A percentile compares a stretch with the other conserved stretches of the same genome.
phyloP scores from a whole-genome alignment of 805 yeast genomes.

The Yarrowia phangngaensis region DNA sequence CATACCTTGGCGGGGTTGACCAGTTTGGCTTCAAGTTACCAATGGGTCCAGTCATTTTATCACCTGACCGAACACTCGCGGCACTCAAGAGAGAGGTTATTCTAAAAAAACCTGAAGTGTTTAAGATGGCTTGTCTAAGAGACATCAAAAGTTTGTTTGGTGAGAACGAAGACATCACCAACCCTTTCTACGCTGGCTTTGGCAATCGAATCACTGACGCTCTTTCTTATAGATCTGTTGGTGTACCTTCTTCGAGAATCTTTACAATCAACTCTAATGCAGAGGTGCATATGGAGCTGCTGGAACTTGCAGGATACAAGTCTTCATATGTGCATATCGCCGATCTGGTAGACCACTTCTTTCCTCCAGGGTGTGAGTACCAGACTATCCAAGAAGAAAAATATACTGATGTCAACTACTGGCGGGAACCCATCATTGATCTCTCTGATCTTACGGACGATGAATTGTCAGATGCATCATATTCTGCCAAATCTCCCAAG shows the following conservation, averaged over 20 bases:
- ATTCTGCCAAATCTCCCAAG: conserved; percentile 7
- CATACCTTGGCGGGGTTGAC: conserved; percentile 69
- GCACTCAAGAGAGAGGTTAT: conserved; percentile 90
- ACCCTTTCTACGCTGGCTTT: conserved; percentile 93
- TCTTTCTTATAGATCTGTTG: conserved; percentile 85
- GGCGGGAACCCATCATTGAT: conserved; percentile 79
- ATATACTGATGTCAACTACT: conserved; percentile 82
- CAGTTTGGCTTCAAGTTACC: conserved; percentile 78
- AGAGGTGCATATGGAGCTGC: conserved; percentile 93
- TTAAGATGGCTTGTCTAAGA: conserved; percentile 92
- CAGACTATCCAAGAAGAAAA: conserved; percentile 49
- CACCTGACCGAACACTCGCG: conserved; percentile 96
- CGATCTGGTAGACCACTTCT: conserved; percentile 93
- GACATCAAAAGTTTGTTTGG: conserved; percentile 66
- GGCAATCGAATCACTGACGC: conserved; percentile 98
- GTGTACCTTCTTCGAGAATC: conserved; percentile 88
- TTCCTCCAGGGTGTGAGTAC: conserved; percentile 67
- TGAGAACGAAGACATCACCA: conserved; percentile 33
- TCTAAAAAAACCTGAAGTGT: conserved; percentile 93
- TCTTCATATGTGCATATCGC: conserved; percentile 85
- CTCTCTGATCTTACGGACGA: conserved; percentile 37
- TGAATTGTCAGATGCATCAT: not conserved
- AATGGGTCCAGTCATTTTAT: conserved; percentile 84
- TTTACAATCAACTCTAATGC: conserved; percentile 96
- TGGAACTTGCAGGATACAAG: conserved; percentile 89